A percentile compares a stretch with the other conserved stretches of the same genome.
Evolutionary conservation across 2,329 filamentous ascomycete genomes (phyloP).

Genomic region (Geosmithia flava): DNA sequence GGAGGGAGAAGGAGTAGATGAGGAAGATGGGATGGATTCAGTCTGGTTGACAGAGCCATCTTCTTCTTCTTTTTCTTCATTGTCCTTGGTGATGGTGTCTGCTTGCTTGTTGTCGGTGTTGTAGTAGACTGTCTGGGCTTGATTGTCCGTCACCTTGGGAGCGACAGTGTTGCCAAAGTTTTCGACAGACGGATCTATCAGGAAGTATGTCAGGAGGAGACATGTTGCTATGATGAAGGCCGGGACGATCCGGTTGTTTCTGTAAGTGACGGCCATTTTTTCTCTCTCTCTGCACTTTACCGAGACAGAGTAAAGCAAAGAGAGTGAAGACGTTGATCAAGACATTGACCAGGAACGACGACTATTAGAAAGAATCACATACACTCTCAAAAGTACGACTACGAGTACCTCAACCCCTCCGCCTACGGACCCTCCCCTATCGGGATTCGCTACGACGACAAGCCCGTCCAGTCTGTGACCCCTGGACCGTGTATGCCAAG

Average conservation of each 20-base stretch:
- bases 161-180: conserved; percentile 1
- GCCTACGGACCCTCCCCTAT: too few species aligned
- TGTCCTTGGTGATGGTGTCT: neutral
- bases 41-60: neutral
- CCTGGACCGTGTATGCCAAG: too few species aligned
- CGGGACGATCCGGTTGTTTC: conserved; percentile 11
- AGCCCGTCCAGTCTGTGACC: too few species aligned
- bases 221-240: conserved; percentile 9
- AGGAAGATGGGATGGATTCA: too few species aligned
- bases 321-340: too few species aligned
- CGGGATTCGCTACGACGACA: too few species aligned
- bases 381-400: too few species aligned
- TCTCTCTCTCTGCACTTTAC: too few species aligned
- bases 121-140: neutral
- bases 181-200: conserved; percentile 8
- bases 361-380: too few species aligned
- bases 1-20: neutral
- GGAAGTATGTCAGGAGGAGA: conserved; percentile 6
- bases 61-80: neutral
- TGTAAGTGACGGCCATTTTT: conserved; percentile 9
- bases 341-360: too few species aligned
- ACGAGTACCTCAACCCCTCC: too few species aligned
- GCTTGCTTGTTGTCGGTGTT: neutral
- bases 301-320: too few species aligned
- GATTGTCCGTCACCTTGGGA: neutral